These are phyloP conservation scores for Dictyostelium discoideum DNA, from an alignment of 78 protist genomes.

Conservation along the genomic window DNA sequence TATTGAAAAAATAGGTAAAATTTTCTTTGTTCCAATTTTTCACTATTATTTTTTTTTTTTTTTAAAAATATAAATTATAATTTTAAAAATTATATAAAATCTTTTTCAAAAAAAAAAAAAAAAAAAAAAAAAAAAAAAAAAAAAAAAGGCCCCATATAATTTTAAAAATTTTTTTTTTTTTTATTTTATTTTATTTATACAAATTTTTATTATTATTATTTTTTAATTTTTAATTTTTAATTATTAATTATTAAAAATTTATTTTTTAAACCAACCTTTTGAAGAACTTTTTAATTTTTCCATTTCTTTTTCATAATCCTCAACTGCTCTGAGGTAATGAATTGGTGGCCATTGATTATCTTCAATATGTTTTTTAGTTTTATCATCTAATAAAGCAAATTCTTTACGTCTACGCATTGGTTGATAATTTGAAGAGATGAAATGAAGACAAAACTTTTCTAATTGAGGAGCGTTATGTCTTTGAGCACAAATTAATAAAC, in stretches of 20 bases:
- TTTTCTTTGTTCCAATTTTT: too few relatives aligned
- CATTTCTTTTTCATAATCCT: constrained; percentile 67
- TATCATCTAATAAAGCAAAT: constrained; percentile 1
- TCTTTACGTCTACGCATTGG: constrained; percentile 77
- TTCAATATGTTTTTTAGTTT: constrained; percentile 44
- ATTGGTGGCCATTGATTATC: constrained; percentile 88
- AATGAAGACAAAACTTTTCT: constrained; percentile 82
- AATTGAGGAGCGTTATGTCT: constrained; percentile 80
- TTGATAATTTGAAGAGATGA: constrained; percentile 82
- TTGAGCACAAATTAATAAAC: constrained; percentile 65
- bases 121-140: too few relatives aligned
- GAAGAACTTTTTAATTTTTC: constrained; percentile 14
- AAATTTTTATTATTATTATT: too few relatives aligned
- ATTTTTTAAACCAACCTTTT: constrained; percentile 7
- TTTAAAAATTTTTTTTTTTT: too few relatives aligned
- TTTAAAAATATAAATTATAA: too few relatives aligned
- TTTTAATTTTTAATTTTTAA: too few relatives aligned
- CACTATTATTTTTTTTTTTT: too few relatives aligned
- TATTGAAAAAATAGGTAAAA: too few relatives aligned
- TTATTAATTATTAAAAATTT: not conserved
- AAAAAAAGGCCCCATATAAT: too few relatives aligned
- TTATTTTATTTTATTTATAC: too few relatives aligned
- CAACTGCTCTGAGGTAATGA: constrained; percentile 35
- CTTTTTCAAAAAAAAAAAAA: too few relatives aligned
- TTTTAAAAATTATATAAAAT: too few relatives aligned